A percentile compares a stretch with the other conserved stretches of the same genome.
phyloP scores from a whole-genome alignment of 2,329 filamentous ascomycete species.

The Cyphellophora europaea region DNA sequence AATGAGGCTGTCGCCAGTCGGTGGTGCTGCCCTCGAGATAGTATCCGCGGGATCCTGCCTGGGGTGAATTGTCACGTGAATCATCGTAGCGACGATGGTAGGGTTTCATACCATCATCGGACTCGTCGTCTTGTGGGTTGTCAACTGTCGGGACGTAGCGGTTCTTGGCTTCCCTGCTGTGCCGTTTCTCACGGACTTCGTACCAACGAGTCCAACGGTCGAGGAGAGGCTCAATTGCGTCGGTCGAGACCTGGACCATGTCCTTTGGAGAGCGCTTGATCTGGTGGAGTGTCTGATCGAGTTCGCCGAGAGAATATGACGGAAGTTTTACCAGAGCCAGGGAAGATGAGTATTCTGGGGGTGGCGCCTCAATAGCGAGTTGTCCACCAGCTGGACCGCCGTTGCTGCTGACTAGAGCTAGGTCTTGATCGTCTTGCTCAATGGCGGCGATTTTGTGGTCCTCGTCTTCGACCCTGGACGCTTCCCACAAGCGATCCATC shows the following conservation, averaged over 20 bases:
- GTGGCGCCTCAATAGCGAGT: slow-evolving; percentile 4
- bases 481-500: slow-evolving; percentile 27
- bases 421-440: slow-evolving; percentile 7
- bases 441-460: slow-evolving; percentile 5
- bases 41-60: slow-evolving; percentile 19
- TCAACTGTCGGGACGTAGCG: slow-evolving; percentile 16
- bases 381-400: slow-evolving; percentile 1
- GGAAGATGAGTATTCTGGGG: slow-evolving; percentile 12
- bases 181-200: slow-evolving; percentile 14
- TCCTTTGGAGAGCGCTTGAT: slow-evolving; percentile 27
- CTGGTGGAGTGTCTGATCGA: slow-evolving; percentile 23
- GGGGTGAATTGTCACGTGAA: slow-evolving; percentile 18
- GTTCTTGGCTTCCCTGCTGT: slow-evolving; percentile 7
- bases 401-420: slow-evolving; percentile 6
- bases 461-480: slow-evolving; percentile 25
- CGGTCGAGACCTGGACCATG: slow-evolving; percentile 29
- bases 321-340: slow-evolving; percentile 20
- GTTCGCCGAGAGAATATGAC: slow-evolving; percentile 24
- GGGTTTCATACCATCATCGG: slow-evolving; percentile 8
- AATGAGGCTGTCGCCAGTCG: slow-evolving; percentile 28
- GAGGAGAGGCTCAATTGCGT: slow-evolving; percentile 25
- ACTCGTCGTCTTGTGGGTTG: slow-evolving; percentile 16
- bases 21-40: slow-evolving; percentile 26
- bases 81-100: slow-evolving; percentile 19
- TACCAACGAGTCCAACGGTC: slow-evolving; percentile 20